Conservation (phyloP, 2,329 filamentous ascomycete species). For the Periconia sp. region DNA sequence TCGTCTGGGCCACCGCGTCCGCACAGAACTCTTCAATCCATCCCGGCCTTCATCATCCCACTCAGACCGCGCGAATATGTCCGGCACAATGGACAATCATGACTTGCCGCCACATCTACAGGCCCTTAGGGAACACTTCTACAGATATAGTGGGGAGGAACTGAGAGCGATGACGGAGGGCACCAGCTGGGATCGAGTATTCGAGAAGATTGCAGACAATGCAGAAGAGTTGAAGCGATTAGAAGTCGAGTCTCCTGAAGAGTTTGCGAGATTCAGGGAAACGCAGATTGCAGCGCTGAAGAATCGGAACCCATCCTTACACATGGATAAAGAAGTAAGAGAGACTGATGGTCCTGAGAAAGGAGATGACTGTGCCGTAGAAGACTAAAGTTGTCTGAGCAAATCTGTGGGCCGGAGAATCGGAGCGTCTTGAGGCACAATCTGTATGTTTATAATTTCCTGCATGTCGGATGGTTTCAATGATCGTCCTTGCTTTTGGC, state of each 20-base stretch:
- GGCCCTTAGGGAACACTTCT: conserved; percentile 67
- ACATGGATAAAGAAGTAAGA: neutral
- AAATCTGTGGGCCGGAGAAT: too few species aligned
- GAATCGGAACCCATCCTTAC: conserved; percentile 37
- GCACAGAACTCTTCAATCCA: conserved; percentile 64
- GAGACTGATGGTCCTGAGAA: neutral
- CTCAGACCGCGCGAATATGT: conserved; percentile 27
- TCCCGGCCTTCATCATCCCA: conserved; percentile 33
- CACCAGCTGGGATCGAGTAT: conserved; percentile 66
- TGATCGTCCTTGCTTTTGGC: too few species aligned
- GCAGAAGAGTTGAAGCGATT: conserved; percentile 70
- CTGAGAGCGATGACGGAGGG: conserved; percentile 60
- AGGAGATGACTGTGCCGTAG: conserved; percentile 2
- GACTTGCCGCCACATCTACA: conserved; percentile 51
- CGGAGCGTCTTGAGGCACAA: too few species aligned
- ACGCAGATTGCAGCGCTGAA: conserved; percentile 46
- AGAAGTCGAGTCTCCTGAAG: conserved; percentile 46
- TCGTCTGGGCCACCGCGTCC: conserved; percentile 70
- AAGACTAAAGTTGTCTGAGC: conserved; percentile 6
- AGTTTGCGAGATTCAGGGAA: conserved; percentile 41
- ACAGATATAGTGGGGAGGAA: conserved; percentile 66
- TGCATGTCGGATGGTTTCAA: too few species aligned
- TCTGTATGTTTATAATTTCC: too few species aligned
- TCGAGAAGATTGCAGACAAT: conserved; percentile 69
- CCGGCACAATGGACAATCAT: conserved; percentile 43